A percentile compares a stretch with the other conserved stretches of the same genome.
phyloP scores from a whole-genome alignment of 805 yeast species.

The Maudiozyma turicensis region DNA sequence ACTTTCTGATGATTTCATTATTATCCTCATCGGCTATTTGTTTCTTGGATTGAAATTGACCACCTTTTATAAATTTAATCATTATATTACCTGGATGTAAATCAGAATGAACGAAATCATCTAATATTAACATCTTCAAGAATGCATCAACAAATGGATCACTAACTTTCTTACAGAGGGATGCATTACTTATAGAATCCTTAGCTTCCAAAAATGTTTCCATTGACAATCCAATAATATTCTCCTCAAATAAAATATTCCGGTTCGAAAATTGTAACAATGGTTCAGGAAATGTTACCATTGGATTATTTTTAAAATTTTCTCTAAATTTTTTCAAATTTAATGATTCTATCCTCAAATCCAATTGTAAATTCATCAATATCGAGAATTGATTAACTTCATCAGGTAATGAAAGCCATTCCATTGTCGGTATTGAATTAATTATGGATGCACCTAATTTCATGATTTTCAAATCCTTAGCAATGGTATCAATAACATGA shows the following conservation, averaged over 20 bases:
- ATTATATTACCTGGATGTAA: conserved; percentile 94
- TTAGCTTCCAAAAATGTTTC: conserved; percentile 48
- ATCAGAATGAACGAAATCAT: conserved; percentile 94
- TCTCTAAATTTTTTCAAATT: conserved; percentile 64
- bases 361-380: conserved; percentile 83
- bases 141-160: conserved; percentile 86
- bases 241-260: conserved; percentile 76
- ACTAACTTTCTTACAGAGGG: conserved; percentile 57
- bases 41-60: conserved; percentile 23
- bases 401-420: conserved; percentile 91
- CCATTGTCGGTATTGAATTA: conserved; percentile 82
- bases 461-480: conserved; percentile 81
- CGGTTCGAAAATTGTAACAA: conserved; percentile 46
- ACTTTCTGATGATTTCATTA: neutral
- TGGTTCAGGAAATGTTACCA: conserved; percentile 68
- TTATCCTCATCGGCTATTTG: conserved; percentile 3
- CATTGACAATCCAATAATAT: conserved; percentile 76
- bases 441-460: conserved; percentile 61
- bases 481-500: conserved; percentile 56
- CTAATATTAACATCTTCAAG: conserved; percentile 82
- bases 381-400: conserved; percentile 84
- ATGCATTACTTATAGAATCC: conserved; percentile 19
- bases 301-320: conserved; percentile 49
- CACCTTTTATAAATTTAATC: conserved; percentile 52
- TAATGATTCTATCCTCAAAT: conserved; percentile 79